Evolutionary conservation across 495 filamentous ascomycete genomes (phyloP).

Genomic region (Neurospora sp.): DNA sequence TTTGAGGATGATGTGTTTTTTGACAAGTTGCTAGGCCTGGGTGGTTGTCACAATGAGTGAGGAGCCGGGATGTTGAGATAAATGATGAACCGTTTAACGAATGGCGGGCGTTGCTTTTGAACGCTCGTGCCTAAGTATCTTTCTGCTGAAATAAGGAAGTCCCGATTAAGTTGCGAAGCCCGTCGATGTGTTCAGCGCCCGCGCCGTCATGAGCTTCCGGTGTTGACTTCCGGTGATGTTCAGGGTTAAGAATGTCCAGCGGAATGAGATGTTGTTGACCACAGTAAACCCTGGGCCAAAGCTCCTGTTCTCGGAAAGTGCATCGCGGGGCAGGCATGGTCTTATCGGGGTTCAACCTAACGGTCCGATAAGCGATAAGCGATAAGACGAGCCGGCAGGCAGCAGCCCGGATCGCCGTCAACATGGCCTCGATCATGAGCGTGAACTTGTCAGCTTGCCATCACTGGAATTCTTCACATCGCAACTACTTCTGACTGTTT

Average conservation of each 20-base stretch:
- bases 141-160: not conserved
- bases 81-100: not conserved
- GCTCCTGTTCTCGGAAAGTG: not conserved
- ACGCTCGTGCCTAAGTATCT: no score
- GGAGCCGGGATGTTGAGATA: not conserved
- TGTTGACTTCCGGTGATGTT: not conserved
- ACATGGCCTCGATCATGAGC: not conserved
- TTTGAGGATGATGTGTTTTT: no score
- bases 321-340: not conserved
- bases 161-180: not conserved
- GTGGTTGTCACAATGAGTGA: constrained; percentile 1
- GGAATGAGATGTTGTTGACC: not conserved
- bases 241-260: not conserved
- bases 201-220: not conserved
- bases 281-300: not conserved
- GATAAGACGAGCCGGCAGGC: not conserved
- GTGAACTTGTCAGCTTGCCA: not conserved
- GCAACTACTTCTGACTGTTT: not conserved
- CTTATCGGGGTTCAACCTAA: not conserved
- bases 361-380: not conserved
- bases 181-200: not conserved
- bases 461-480: not conserved
- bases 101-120: not conserved
- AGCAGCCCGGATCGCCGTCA: not conserved
- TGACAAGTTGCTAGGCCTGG: no score